Evolutionary conservation across 768 basidiomycete genomes (phyloP).

Genomic region (Trametes cubensis): DNA sequence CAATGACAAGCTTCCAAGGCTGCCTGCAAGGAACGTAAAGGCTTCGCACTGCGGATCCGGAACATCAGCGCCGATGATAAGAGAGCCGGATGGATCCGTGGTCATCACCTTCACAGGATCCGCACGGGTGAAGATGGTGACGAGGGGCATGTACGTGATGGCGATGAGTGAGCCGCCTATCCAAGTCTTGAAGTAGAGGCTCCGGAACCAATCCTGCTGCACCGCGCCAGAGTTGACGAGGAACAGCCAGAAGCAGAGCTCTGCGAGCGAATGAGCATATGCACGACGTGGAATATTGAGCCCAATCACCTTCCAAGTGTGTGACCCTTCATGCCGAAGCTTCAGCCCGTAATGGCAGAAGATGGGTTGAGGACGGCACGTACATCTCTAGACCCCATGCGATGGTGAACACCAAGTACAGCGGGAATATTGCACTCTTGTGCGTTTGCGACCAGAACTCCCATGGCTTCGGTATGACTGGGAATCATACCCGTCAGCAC

Average conservation of each 20-base stretch:
- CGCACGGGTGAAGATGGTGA: constrained; percentile 62
- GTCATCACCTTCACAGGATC: constrained; percentile 58
- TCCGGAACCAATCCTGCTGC: constrained; percentile 78
- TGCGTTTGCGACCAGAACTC: constrained; percentile 53
- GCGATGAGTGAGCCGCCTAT: constrained; percentile 62
- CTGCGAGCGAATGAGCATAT: constrained; percentile 37
- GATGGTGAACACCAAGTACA: constrained; percentile 63
- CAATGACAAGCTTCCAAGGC: constrained; percentile 65
- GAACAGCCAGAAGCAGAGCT: constrained; percentile 88
- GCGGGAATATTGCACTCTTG: constrained; percentile 59
- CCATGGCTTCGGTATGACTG: constrained; percentile 71
- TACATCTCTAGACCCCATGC: constrained; percentile 81
- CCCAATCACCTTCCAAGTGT: constrained; percentile 69
- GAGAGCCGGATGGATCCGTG: no score
- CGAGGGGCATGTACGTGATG: constrained; percentile 66
- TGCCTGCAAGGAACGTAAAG: constrained; percentile 69
- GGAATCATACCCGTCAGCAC: constrained; percentile 4
- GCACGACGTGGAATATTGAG: neutral
- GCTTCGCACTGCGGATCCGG: constrained; percentile 60
- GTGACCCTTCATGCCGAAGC: constrained; percentile 55
- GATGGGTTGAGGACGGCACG: constrained; percentile 25
- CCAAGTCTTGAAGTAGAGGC: constrained; percentile 77
- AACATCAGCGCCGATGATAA: neutral
- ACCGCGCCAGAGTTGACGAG: constrained; percentile 64
- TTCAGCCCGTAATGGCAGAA: neutral